Percentiles rank a stretch among this genome's conserved stretches.
phyloP scores from a whole-genome alignment of 257 asterid genomes.

The Solanum chmielewskii region DNA sequence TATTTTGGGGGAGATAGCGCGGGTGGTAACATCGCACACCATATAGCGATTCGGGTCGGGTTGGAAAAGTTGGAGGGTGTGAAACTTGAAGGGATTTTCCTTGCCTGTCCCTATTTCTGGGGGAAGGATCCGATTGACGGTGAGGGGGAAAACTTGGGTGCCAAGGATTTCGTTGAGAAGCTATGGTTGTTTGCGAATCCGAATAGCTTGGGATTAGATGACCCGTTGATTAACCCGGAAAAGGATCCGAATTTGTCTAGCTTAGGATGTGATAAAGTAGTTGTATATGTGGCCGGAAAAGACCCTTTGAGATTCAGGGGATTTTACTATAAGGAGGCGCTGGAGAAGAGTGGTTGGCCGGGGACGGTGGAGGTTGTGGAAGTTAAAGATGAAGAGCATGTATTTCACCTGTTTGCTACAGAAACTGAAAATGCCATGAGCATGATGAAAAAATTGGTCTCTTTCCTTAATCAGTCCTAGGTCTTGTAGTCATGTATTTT shows the following conservation, averaged over 20 bases:
- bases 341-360: constrained; percentile 33
- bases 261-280: constrained; percentile 25
- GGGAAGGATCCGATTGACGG: constrained; percentile 41
- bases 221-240: constrained; percentile 35
- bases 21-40: constrained; percentile 44
- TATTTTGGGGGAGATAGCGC: constrained; percentile 61
- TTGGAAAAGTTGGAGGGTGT: constrained; percentile 12
- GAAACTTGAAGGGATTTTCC: constrained; percentile 27
- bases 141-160: constrained; percentile 7
- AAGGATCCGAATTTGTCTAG: constrained; percentile 19
- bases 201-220: constrained; percentile 39
- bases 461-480: constrained; percentile 17
- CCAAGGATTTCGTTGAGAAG: neutral
- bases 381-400: constrained; percentile 28
- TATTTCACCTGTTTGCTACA: constrained; percentile 31
- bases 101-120: constrained; percentile 45
- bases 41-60: constrained; percentile 30
- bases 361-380: constrained; percentile 45
- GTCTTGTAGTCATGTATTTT: neutral
- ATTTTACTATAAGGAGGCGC: constrained; percentile 16
- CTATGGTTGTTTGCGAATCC: constrained; percentile 40
- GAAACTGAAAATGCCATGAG: constrained; percentile 8
- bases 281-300: constrained; percentile 35
- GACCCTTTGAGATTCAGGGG: constrained; percentile 39
- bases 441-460: constrained; percentile 27